Conservation (phyloP, 305 asterid genomes). For the Fraxinus angustifolia region DNA sequence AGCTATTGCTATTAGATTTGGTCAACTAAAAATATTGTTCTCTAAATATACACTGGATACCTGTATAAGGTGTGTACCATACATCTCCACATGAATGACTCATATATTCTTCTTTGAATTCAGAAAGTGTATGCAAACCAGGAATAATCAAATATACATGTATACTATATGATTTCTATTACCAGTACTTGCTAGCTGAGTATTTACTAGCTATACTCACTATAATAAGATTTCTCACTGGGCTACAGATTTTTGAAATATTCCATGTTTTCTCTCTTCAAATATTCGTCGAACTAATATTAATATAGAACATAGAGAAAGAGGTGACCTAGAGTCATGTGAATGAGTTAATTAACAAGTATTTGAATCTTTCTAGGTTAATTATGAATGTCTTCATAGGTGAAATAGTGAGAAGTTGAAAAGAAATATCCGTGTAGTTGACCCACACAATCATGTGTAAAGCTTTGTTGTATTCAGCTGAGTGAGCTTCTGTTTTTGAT, state of each 20-base stretch:
- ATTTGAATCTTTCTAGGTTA: not conserved
- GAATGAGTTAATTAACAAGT: not conserved
- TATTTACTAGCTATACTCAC: not conserved
- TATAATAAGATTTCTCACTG: not conserved
- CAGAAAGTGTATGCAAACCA: not conserved
- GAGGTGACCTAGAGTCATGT: not conserved
- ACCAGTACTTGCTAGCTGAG: not conserved
- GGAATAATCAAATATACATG: not conserved
- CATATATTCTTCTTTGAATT: not conserved
- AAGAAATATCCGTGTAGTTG: not conserved
- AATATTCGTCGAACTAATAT: not conserved
- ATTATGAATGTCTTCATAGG: not conserved
- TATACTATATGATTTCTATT: not conserved
- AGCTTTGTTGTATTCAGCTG: not conserved
- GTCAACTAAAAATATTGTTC: not conserved
- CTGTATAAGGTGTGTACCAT: not conserved
- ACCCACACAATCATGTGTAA: not conserved
- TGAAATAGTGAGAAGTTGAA: not conserved
- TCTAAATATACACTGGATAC: not conserved
- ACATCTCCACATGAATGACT: not conserved
- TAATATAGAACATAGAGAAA: not conserved
- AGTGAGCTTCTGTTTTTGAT: not conserved
- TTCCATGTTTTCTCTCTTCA: not conserved
- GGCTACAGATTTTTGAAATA: constrained; percentile 8
- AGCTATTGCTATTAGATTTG: not conserved